phyloP scores from a whole-genome alignment of 352 stramenopile species.

The Phytopythium litorale region DNA sequence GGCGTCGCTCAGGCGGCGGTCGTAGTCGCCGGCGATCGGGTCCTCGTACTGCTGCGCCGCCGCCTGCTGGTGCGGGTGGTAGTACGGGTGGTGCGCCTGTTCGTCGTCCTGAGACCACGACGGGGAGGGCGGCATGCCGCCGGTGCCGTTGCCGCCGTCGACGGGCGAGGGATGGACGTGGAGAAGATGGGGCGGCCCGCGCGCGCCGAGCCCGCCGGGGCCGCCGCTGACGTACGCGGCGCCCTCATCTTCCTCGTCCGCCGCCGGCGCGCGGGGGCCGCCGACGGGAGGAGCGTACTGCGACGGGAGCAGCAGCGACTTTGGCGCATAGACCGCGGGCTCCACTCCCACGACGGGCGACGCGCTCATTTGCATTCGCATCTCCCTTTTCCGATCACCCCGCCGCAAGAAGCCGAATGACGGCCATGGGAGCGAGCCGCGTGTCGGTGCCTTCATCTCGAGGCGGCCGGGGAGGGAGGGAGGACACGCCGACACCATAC shows the following conservation, averaged over 20 bases:
- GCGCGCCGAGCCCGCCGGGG: slow-evolving; percentile 11
- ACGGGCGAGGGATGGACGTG: slow-evolving; percentile 26
- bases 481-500: not conserved
- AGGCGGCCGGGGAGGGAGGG: no score
- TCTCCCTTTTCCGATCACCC: slow-evolving; percentile 4
- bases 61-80: slow-evolving; percentile 3
- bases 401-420: slow-evolving; percentile 9
- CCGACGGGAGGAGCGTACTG: slow-evolving; percentile 12
- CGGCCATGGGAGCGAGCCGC: not conserved
- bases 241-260: slow-evolving; percentile 1
- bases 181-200: slow-evolving; percentile 17
- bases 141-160: not conserved
- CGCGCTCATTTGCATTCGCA: slow-evolving; percentile 40
- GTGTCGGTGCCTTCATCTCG: slow-evolving; percentile 4
- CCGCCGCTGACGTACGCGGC: slow-evolving; percentile 10
- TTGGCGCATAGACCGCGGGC: slow-evolving; percentile 24
- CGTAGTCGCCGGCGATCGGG: not conserved
- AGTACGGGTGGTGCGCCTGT: slow-evolving; percentile 1
- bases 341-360: slow-evolving; percentile 16
- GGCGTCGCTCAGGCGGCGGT: not conserved
- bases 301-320: slow-evolving; percentile 8
- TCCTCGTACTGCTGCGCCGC: slow-evolving; percentile 24
- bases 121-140: slow-evolving; percentile 2
- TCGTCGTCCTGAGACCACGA: slow-evolving; percentile 1
- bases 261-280: slow-evolving; percentile 6